Evolutionary conservation across 176 grass and related monocot species (phyloP).

Genomic region (Otatea glauca): DNA sequence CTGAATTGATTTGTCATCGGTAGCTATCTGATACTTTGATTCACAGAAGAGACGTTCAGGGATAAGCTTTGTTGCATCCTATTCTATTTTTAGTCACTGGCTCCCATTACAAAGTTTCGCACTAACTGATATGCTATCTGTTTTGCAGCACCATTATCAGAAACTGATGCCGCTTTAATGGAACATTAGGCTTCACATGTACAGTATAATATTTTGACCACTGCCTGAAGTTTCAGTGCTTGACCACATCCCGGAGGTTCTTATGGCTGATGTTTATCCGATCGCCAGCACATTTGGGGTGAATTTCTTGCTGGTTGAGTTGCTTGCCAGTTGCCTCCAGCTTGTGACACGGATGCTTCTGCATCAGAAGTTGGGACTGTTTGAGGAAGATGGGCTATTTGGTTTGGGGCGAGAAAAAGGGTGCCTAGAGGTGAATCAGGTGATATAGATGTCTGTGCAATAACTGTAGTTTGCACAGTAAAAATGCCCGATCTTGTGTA

Average conservation of each 20-base stretch:
- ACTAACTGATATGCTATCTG: conserved; percentile 32
- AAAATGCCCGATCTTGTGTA: conserved; percentile 38
- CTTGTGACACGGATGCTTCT: conserved; percentile 35
- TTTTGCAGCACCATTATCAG: conserved; percentile 87
- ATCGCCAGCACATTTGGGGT: conserved; percentile 17
- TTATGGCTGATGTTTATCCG: conserved; percentile 16
- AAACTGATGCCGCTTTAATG: conserved; percentile 90
- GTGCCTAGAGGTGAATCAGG: background rate
- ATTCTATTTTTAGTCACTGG: background rate
- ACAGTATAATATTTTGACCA: conserved; percentile 47
- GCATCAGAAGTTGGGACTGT: conserved; percentile 6
- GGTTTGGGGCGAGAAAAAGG: background rate
- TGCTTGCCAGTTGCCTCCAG: conserved; percentile 27
- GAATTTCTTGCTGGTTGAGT: conserved; percentile 39
- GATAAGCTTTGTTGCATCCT: conserved; percentile 24
- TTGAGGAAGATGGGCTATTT: background rate
- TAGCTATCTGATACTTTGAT: background rate
- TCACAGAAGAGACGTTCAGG: background rate
- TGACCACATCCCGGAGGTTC: conserved; percentile 26
- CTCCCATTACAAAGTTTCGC: conserved; percentile 19
- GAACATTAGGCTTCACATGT: conserved; percentile 64
- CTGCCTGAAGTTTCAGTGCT: conserved; percentile 36
- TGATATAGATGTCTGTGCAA: conserved; percentile 40
- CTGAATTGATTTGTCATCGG: conserved; percentile 3
- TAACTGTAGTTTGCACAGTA: conserved; percentile 39